phyloP scores from a whole-genome alignment of 2,329 filamentous ascomycete species.

The Trichoderma guizhouense region DNA sequence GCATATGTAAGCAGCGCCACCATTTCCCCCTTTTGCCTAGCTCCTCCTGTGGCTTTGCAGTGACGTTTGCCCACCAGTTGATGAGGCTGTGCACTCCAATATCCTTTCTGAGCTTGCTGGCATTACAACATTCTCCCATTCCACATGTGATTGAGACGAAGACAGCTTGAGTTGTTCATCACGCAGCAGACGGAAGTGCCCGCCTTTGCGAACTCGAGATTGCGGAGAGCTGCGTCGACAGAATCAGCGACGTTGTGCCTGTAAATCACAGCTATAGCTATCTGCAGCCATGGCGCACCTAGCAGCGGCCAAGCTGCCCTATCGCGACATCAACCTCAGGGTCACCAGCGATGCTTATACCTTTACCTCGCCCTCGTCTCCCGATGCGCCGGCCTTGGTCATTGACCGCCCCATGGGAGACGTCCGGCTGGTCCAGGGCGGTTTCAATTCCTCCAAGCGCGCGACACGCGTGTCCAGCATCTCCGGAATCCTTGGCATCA shows the following conservation, averaged over 20 bases:
- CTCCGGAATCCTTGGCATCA: conserved; percentile 88
- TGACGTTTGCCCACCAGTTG: conserved; percentile 9
- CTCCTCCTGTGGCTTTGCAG: conserved; percentile 8
- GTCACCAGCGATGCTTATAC: conserved; percentile 89
- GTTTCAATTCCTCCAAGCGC: conserved; percentile 71
- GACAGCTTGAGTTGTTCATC: neutral
- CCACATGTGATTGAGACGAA: conserved; percentile 15
- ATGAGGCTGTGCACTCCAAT: conserved; percentile 16
- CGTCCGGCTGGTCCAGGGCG: conserved; percentile 77
- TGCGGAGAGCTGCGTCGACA: neutral
- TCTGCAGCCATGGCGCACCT: conserved; percentile 36
- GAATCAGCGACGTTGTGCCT: neutral
- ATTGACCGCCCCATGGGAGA: conserved; percentile 92
- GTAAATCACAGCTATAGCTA: neutral
- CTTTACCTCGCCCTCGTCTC: conserved; percentile 92
- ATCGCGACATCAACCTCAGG: conserved; percentile 95
- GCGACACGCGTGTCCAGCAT: conserved; percentile 77
- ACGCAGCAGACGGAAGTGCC: neutral
- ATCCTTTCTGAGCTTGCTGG: conserved; percentile 16
- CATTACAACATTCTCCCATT: conserved; percentile 14
- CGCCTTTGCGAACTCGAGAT: neutral
- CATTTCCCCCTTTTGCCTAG: conserved; percentile 10
- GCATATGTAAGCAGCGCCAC: conserved; percentile 3
- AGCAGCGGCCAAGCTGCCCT: conserved; percentile 56
- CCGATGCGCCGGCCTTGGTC: conserved; percentile 80